These are phyloP conservation scores for Glaciozyma antarctica DNA, from an alignment of 768 basidiomycete genomes.

Conservation along the genomic window DNA sequence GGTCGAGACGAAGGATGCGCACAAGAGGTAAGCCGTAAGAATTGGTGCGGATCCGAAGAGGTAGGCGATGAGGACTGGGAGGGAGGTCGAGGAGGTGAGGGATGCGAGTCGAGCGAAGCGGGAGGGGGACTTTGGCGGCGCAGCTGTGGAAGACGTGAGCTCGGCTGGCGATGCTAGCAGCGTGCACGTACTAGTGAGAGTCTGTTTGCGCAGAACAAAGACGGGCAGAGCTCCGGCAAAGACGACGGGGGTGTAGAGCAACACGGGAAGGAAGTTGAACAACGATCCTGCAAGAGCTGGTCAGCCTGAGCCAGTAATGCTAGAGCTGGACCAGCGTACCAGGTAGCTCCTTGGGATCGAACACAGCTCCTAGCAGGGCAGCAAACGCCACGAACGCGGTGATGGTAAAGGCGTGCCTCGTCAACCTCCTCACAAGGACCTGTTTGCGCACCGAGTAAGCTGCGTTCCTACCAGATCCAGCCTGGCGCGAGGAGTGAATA, in stretches of 20 bases:
- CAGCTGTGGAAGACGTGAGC: constrained; percentile 1
- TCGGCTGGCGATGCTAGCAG: background rate
- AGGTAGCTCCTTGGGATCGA: constrained; percentile 16
- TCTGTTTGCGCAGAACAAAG: constrained; percentile 27
- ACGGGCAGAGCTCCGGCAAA: constrained; percentile 20
- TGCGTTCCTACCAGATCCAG: background rate
- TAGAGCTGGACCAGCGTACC: background rate
- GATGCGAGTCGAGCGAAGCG: constrained; percentile 9
- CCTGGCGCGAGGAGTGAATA: background rate
- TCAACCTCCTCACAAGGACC: constrained; percentile 20
- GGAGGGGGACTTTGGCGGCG: constrained; percentile 11
- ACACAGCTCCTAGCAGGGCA: constrained; percentile 5
- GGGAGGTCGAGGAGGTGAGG: constrained; percentile 1
- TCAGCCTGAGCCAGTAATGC: background rate
- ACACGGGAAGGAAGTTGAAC: constrained; percentile 19
- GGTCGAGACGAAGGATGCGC: constrained; percentile 1
- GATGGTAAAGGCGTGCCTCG: constrained; percentile 14
- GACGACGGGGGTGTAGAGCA: constrained; percentile 11
- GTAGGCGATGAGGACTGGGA: constrained; percentile 13
- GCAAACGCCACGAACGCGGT: background rate
- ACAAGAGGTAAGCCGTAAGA: constrained; percentile 16
- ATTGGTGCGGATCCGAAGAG: background rate
- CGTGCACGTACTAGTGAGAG: constrained; percentile 11
- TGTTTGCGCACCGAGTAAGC: background rate
- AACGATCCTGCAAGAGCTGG: constrained; percentile 9